These are phyloP conservation scores for Tulasnella sp. DNA, from an alignment of 768 basidiomycete species.

Conservation along the genomic window DNA sequence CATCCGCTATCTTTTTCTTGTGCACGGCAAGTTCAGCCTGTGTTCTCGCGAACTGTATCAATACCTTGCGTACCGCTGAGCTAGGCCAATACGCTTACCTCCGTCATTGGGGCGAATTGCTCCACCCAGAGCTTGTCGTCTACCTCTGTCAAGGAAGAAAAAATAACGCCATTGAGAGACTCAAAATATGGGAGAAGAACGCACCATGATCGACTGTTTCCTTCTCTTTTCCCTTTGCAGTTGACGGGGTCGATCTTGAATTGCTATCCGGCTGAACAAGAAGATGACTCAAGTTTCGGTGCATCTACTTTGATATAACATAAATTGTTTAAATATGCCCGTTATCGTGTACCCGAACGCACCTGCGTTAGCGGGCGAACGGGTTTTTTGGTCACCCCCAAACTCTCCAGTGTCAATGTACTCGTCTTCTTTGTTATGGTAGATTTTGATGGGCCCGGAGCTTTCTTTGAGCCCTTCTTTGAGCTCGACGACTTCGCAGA, in stretches of 20 bases:
- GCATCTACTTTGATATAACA: not conserved
- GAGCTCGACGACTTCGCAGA: too few relatives aligned
- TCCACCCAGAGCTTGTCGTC: constrained; percentile 12
- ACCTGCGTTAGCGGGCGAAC: constrained; percentile 1
- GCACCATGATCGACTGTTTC: not conserved
- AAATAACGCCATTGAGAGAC: not conserved
- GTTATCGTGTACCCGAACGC: not conserved
- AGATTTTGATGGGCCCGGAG: too few relatives aligned
- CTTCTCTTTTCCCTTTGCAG: constrained; percentile 8
- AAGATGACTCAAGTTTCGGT: not conserved
- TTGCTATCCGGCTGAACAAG: not conserved
- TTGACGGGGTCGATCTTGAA: not conserved
- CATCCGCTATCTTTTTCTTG: constrained; percentile 63
- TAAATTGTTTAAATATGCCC: not conserved
- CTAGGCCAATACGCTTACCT: not conserved
- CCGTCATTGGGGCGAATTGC: not conserved
- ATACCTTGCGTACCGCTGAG: not conserved
- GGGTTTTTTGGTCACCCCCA: not conserved
- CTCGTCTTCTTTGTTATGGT: constrained; percentile 10
- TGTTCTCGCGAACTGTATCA: not conserved
- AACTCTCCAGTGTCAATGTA: constrained; percentile 1
- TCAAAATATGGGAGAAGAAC: not conserved
- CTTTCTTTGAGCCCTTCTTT: too few relatives aligned
- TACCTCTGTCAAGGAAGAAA: not conserved
- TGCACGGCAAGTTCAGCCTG: constrained; percentile 59